Conservation (phyloP, 2,329 filamentous ascomycete species). For the Colletotrichum euphorbiae region DNA sequence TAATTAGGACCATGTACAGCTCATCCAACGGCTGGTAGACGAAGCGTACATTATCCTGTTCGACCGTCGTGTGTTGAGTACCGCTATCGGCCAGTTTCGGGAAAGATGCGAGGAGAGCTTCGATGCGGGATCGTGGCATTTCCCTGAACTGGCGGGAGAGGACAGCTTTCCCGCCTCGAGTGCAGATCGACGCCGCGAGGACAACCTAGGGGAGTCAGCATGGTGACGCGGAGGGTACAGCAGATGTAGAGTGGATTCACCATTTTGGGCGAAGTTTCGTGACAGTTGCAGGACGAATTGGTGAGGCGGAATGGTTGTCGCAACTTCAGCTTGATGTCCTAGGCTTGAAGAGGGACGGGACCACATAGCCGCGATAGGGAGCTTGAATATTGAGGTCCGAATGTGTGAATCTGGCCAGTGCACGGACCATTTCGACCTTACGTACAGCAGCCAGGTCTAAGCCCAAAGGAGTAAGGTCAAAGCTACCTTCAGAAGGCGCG, state of each 20-base stretch:
- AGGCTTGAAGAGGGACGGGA: conserved; percentile 31
- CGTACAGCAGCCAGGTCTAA: conserved; percentile 19
- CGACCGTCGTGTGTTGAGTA: conserved; percentile 97
- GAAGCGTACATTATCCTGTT: conserved; percentile 99
- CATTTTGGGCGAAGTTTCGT: conserved; percentile 33
- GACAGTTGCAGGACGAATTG: conserved; percentile 34
- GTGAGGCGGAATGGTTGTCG: conserved; percentile 33
- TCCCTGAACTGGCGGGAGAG: conserved; percentile 98
- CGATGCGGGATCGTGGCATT: conserved; percentile 96
- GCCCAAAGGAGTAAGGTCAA: conserved; percentile 13
- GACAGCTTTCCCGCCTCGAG: conserved; percentile 96
- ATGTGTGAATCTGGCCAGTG: conserved; percentile 43
- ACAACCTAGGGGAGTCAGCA: conserved; percentile 76
- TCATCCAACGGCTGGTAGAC: conserved; percentile 99
- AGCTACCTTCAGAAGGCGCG: conserved; percentile 22
- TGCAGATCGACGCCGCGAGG: conserved; percentile 98
- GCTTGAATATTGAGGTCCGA: conserved; percentile 41
- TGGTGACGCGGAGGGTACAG: neutral
- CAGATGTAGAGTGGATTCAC: conserved; percentile 6
- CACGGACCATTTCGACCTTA: conserved; percentile 37
- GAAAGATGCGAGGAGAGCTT: conserved; percentile 95
- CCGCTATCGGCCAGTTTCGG: conserved; percentile 96
- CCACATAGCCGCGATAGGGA: conserved; percentile 21
- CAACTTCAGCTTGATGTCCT: conserved; percentile 34
- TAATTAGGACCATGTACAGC: conserved; percentile 99